phyloP scores from a whole-genome alignment of 192 early-diverging fungal species.

The Obelidium mucronatum region DNA sequence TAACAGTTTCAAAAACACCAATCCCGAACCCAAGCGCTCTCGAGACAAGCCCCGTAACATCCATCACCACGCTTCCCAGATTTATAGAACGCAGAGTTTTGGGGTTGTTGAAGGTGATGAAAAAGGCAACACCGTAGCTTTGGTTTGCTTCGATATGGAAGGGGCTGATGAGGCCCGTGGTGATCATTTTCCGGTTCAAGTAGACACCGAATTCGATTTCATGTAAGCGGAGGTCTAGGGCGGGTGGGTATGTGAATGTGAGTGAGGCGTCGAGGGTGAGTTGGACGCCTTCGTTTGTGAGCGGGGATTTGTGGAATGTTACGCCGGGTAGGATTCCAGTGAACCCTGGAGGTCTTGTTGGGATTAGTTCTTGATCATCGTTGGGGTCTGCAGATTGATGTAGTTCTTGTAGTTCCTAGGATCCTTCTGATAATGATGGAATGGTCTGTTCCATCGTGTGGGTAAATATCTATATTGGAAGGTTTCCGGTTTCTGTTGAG shows the following conservation, averaged over 20 bases:
- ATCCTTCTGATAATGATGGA: background rate
- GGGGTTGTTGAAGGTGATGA: constrained; percentile 12
- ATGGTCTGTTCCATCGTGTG: background rate
- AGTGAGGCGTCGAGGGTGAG: background rate
- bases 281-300: constrained; percentile 1
- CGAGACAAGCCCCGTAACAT: background rate
- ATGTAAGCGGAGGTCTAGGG: constrained; percentile 5
- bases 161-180: background rate
- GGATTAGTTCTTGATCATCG: background rate
- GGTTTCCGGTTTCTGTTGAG: background rate
- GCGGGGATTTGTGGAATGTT: background rate
- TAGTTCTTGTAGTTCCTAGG: background rate
- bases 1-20: constrained; percentile 1
- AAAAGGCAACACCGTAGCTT: background rate
- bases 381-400: background rate
- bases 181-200: constrained; percentile 8
- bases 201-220: constrained; percentile 1
- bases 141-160: background rate
- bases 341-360: constrained; percentile 2
- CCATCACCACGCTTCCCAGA: background rate
- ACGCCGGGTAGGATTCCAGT: constrained; percentile 7
- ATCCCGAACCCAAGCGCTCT: constrained; percentile 3
- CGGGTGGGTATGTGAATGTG: constrained; percentile 8
- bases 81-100: background rate
- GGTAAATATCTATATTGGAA: background rate